A percentile compares a stretch with the other conserved stretches of the same genome.
Conservation (phyloP, 371 early-diverging fungal genomes). For the Mucor indicus region DNA sequence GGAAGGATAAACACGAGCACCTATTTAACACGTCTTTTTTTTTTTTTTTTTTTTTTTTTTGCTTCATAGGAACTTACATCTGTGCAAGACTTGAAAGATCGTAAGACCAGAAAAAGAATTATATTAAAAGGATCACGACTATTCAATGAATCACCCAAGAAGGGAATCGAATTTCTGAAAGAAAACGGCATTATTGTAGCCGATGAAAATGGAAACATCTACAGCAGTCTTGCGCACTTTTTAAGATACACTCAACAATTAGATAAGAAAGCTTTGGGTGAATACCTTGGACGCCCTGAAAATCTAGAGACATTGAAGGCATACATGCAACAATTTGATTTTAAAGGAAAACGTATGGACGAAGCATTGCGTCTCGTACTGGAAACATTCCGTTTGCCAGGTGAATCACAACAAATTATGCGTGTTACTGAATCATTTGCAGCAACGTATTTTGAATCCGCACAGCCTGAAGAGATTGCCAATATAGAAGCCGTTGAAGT, state of each 20-base stretch:
- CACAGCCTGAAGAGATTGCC: constrained; percentile 63
- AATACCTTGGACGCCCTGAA: constrained; percentile 82
- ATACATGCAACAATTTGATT: constrained; percentile 85
- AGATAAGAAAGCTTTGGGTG: constrained; percentile 82
- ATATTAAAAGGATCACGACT: constrained; percentile 74
- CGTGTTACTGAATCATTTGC: constrained; percentile 89
- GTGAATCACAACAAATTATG: constrained; percentile 94
- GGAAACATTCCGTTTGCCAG: constrained; percentile 87
- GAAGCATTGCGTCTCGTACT: constrained; percentile 84
- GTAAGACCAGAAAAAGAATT: constrained; percentile 62
- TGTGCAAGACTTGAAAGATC: constrained; percentile 30
- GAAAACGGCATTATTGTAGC: constrained; percentile 50
- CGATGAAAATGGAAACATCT: constrained; percentile 48
- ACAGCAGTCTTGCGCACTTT: constrained; percentile 66
- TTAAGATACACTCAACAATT: constrained; percentile 70
- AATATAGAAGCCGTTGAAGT: constrained; percentile 75
- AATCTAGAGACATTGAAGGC: constrained; percentile 74
- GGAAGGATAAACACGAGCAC: background rate
- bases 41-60: no score
- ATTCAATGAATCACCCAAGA: constrained; percentile 86
- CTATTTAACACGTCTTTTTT: background rate
- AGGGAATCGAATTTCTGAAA: constrained; percentile 71
- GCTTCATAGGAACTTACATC: constrained; percentile 24
- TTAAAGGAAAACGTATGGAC: constrained; percentile 78
- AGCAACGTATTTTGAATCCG: constrained; percentile 66